Percentiles rank a stretch among this genome's conserved stretches.
Conservation (phyloP, 140 eudicot species). For the Bidens hawaiensis region DNA sequence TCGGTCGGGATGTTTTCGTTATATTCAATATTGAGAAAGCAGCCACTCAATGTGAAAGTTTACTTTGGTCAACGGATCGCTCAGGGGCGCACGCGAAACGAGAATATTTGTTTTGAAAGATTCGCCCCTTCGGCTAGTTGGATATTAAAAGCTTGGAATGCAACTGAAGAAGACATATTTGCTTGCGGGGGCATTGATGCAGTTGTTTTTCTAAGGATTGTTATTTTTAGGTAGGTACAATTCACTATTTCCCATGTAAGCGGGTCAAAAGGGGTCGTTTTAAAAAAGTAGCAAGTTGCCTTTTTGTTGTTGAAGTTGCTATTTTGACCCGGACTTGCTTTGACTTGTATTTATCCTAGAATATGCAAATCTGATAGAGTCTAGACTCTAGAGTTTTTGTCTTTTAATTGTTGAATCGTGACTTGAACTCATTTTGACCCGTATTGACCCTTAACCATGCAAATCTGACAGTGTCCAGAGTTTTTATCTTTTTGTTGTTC, state of each 20-base stretch:
- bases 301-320: too few species aligned
- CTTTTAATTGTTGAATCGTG: too few species aligned
- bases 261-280: too few species aligned
- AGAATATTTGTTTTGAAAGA: slow-evolving; percentile 50
- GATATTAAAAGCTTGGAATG: slow-evolving; percentile 81
- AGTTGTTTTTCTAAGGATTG: slow-evolving; percentile 63
- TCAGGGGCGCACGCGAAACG: slow-evolving; percentile 32
- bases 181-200: slow-evolving; percentile 85
- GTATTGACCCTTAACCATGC: too few species aligned
- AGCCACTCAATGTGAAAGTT: slow-evolving; percentile 69
- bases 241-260: neutral
- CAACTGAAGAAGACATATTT: slow-evolving; percentile 70
- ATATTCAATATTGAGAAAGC: slow-evolving; percentile 84
- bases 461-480: too few species aligned
- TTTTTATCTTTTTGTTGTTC: too few species aligned
- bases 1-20: slow-evolving; percentile 58
- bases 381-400: too few species aligned
- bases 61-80: slow-evolving; percentile 75
- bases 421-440: too few species aligned
- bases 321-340: too few species aligned
- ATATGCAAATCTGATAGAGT: too few species aligned
- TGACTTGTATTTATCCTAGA: too few species aligned
- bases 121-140: slow-evolving; percentile 86
- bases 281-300: too few species aligned
- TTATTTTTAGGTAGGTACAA: slow-evolving; percentile 55